Conservation (phyloP, 179 eudicot genomes). For the Drosera spatulata region DNA sequence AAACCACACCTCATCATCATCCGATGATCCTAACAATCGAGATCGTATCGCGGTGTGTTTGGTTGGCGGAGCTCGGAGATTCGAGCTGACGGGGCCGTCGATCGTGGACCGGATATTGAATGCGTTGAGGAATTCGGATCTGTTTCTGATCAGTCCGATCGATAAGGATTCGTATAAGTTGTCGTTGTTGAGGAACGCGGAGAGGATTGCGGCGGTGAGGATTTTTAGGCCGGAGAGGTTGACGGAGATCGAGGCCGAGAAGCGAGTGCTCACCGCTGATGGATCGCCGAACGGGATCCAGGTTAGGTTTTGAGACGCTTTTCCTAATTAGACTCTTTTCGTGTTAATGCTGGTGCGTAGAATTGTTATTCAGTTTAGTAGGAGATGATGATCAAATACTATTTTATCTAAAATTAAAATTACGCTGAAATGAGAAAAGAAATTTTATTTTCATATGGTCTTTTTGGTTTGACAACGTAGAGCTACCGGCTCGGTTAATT, state of each 20-base stretch:
- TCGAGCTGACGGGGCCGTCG: conserved; percentile 85
- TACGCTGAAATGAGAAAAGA: too few species aligned
- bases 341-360: too few species aligned
- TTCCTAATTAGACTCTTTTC: too few species aligned
- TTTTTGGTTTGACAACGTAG: too few species aligned
- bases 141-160: conserved; percentile 60
- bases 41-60: conserved; percentile 61
- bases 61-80: conserved; percentile 80
- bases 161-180: conserved; percentile 50
- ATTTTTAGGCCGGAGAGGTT: conserved; percentile 41
- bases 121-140: conserved; percentile 49
- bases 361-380: too few species aligned
- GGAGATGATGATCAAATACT: too few species aligned
- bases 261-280: conserved; percentile 57
- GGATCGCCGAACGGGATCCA: conserved; percentile 87
- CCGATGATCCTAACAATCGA: too few species aligned
- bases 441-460: too few species aligned
- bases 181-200: conserved; percentile 35
- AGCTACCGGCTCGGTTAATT: too few species aligned
- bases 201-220: conserved; percentile 37
- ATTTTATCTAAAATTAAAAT: too few species aligned
- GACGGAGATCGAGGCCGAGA: conserved; percentile 40
- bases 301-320: conserved; percentile 21
- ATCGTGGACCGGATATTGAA: conserved; percentile 40
- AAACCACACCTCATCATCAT: too few species aligned